phyloP scores from a whole-genome alignment of 169 alveolate genomes.

The Babesia ovata region DNA sequence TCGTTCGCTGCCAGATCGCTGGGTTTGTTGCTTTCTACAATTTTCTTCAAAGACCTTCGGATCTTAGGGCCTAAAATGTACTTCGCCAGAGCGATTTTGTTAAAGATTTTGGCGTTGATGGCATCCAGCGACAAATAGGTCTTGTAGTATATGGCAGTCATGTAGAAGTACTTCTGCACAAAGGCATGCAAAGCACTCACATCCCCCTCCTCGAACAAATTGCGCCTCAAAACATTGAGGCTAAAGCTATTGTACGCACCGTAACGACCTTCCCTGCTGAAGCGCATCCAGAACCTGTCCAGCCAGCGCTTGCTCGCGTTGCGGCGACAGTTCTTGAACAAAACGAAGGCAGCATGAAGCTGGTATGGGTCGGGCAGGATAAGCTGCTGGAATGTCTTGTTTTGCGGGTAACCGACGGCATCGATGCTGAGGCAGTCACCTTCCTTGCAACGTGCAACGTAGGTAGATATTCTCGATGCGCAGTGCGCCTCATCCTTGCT shows the following conservation, averaged over 20 bases:
- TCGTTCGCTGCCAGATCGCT: neutral
- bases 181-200: slow-evolving; percentile 22
- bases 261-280: slow-evolving; percentile 2
- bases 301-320: slow-evolving; percentile 9
- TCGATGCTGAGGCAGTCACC: slow-evolving; percentile 50
- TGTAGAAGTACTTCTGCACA: slow-evolving; percentile 37
- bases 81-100: slow-evolving; percentile 3
- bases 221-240: neutral
- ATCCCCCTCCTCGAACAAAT: neutral
- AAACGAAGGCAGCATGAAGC: slow-evolving; percentile 40
- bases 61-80: slow-evolving; percentile 6
- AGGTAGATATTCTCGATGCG: slow-evolving; percentile 4
- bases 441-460: slow-evolving; percentile 41
- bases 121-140: slow-evolving; percentile 5
- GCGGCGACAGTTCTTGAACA: slow-evolving; percentile 38
- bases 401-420: slow-evolving; percentile 1
- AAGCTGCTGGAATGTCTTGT: slow-evolving; percentile 9
- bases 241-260: slow-evolving; percentile 28
- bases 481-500: slow-evolving; percentile 25
- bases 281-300: slow-evolving; percentile 12
- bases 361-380: slow-evolving; percentile 53
- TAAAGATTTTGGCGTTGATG: slow-evolving; percentile 1
- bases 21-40: slow-evolving; percentile 5
- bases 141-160: slow-evolving; percentile 47
- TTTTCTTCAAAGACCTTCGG: neutral